Evolutionary conservation across 306 rosid genomes (phyloP), one percentile per base, ranked within the genome.

Genomic region (Trifolium dubium): DNA sequence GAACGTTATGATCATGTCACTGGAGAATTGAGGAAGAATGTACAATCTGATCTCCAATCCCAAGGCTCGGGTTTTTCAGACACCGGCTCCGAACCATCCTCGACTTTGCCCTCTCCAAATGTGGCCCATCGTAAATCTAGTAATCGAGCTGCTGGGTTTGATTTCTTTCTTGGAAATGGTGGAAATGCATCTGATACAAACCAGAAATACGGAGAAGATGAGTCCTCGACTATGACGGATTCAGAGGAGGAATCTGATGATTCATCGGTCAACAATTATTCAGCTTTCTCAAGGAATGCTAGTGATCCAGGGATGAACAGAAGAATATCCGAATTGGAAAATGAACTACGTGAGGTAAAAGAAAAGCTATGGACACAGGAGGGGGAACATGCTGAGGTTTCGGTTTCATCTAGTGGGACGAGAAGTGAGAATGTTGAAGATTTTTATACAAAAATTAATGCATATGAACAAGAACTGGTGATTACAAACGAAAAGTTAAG

Each of bases 1-100:
- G 99, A 95, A 81, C 95, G 99, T 4, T 95, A 95, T 23, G 99
- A 95, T 86, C 86, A 88, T 49, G 87, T 95, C 66, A 95, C 98
- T 0, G 92, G 85, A 66, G 99, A 95, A 62, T 79, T 95, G 70
- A 73, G 92, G 74, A 95, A 78, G 86, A 90, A 85, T 79, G 55
- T 87, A 44, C 87, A 90, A 63, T 83, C 86, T 5, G 99, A 95
- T 76, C 92, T 92, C 73, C 99, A 95, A 76, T 86, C 98, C 54
- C 95, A 83, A 76, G 79, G 92, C 47, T 95, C 98, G 8, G 88
- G 88, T 64, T 50, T 82, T 54, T 92, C 93, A 35, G 99, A 95
- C 28, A 23, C 74, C 3, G 89, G 87, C 71, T 87, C 91, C 62
- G 99, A 95, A 72, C 87, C 84, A 8, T 64, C 88, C 69, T 75